Conservation (phyloP, 208 protist genomes). For the Acanthamoeba castellanii region DNA sequence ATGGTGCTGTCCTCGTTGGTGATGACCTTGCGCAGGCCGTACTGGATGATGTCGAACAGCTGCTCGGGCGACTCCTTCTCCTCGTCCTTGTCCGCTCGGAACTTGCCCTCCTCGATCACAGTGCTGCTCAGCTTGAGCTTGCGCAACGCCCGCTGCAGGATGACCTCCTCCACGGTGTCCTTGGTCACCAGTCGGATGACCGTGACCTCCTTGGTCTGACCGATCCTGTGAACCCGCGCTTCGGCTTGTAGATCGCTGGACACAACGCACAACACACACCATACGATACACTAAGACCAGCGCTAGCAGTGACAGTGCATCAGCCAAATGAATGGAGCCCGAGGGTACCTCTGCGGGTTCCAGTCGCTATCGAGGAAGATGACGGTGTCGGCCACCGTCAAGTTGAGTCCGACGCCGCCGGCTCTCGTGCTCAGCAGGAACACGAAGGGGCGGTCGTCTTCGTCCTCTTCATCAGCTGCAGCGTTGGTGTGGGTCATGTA, state of each 20-base stretch:
- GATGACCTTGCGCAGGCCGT: conserved; percentile 26
- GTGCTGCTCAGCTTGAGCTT: conserved; percentile 57
- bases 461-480: conserved; percentile 77
- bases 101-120: conserved; percentile 62
- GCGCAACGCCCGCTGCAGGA: conserved; percentile 35
- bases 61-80: conserved; percentile 47
- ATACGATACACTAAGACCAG: neutral
- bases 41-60: conserved; percentile 67
- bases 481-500: neutral
- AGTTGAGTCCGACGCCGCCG: conserved; percentile 98
- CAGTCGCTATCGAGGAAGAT: conserved; percentile 96
- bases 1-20: conserved; percentile 1
- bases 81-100: neutral
- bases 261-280: neutral
- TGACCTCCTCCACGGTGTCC: conserved; percentile 54
- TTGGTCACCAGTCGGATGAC: conserved; percentile 59
- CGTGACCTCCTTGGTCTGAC: conserved; percentile 67
- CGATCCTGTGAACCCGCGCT: conserved; percentile 50
- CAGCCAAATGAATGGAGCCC: neutral
- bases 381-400: conserved; percentile 97
- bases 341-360: conserved; percentile 90
- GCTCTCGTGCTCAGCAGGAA: conserved; percentile 98
- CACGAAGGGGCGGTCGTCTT: conserved; percentile 87
- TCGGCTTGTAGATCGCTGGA: conserved; percentile 55
- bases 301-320: neutral